Conservation (phyloP, 176 grass and related monocot genomes). For the Secale cereale region DNA sequence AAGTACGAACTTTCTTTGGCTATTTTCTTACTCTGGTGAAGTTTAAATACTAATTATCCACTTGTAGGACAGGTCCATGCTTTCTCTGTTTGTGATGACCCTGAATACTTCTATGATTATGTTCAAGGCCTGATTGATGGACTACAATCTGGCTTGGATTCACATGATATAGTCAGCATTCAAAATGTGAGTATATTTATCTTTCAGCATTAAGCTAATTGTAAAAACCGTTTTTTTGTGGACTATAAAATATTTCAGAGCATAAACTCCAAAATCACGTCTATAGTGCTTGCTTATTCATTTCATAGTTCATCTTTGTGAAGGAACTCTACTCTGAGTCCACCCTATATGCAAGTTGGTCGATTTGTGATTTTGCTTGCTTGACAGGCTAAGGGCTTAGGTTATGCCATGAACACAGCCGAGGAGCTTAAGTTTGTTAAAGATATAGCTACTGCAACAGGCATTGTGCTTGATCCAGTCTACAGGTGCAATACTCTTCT, state of each 20-base stretch:
- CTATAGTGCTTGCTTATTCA: neutral
- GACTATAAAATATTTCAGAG: too few relatives aligned
- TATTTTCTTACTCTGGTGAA: constrained; percentile 18
- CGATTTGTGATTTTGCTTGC: neutral
- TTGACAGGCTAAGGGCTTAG: constrained; percentile 89
- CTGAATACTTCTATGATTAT: constrained; percentile 81
- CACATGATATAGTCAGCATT: constrained; percentile 79
- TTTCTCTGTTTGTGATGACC: constrained; percentile 93
- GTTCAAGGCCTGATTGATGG: constrained; percentile 91
- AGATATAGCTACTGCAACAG: constrained; percentile 75
- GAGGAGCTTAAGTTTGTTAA: constrained; percentile 96
- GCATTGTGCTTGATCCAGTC: constrained; percentile 93
- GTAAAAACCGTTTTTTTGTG: too few relatives aligned
- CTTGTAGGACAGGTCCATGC: constrained; percentile 78
- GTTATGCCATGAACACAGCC: constrained; percentile 87
- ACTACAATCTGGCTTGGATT: constrained; percentile 69
- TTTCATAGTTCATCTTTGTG: neutral
- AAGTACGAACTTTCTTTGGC: constrained; percentile 50
- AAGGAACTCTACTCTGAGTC: neutral
- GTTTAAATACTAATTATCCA: constrained; percentile 23
- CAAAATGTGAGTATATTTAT: constrained; percentile 57
- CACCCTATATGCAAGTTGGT: neutral
- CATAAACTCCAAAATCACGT: too few relatives aligned
- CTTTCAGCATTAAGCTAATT: neutral
- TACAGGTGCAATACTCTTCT: constrained; percentile 60